Evolutionary conservation across 805 yeast species (phyloP).

Genomic region (Jamesozyma hellenica): DNA sequence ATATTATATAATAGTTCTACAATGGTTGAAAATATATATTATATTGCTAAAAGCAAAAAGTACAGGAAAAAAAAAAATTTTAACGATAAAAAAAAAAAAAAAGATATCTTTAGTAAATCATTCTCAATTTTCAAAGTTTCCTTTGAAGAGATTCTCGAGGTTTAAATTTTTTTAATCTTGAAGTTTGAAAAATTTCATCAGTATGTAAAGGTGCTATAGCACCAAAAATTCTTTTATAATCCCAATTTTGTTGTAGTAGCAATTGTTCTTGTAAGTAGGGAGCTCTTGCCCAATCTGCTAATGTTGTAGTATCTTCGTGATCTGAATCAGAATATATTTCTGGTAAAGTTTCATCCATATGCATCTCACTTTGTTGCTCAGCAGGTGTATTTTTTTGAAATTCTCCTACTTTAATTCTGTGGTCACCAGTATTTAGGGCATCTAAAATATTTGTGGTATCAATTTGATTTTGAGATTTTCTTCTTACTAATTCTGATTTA

Average conservation of each 20-base stretch:
- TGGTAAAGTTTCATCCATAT: constrained; percentile 30
- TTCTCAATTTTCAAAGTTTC: too few species aligned
- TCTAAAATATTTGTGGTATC: constrained; percentile 14
- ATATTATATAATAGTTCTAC: too few species aligned
- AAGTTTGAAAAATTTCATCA: constrained; percentile 54
- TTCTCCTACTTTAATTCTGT: constrained; percentile 20
- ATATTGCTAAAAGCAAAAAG: too few species aligned
- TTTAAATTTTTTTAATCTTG: constrained; percentile 41
- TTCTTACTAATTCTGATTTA: not conserved
- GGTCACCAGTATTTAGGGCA: constrained; percentile 25
- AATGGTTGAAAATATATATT: too few species aligned
- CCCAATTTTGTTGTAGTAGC: constrained; percentile 39
- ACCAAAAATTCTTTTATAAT: constrained; percentile 67
- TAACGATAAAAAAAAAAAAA: too few species aligned
- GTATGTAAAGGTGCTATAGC: constrained; percentile 59
- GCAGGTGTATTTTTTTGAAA: not conserved
- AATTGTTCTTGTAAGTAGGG: constrained; percentile 43
- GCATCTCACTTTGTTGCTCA: not conserved
- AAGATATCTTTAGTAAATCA: too few species aligned
- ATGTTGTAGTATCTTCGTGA: constrained; percentile 39
- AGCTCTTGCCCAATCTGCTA: constrained; percentile 54
- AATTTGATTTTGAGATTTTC: not conserved
- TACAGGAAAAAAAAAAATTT: too few species aligned
- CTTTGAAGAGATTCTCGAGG: constrained; percentile 32
- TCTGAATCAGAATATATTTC: constrained; percentile 45